phyloP scores from a whole-genome alignment of 768 basidiomycete species.

The Lyophyllum decastes region DNA sequence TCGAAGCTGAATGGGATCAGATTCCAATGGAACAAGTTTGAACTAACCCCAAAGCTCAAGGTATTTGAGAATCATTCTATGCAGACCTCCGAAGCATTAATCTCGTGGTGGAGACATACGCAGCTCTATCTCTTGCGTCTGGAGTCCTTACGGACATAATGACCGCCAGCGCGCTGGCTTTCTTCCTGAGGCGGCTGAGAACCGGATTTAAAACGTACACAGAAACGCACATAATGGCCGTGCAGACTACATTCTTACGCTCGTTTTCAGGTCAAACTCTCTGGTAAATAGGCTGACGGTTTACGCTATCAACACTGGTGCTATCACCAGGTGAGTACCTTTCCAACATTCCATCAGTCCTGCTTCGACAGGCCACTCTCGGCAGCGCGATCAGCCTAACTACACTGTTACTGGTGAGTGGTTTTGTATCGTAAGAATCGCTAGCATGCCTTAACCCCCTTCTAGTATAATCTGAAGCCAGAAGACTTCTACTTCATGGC shows the following conservation, averaged over 20 bases:
- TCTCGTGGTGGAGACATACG: conserved; percentile 38
- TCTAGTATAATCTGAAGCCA: conserved; percentile 54
- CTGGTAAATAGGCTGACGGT: conserved; percentile 56
- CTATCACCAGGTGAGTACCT: conserved; percentile 50
- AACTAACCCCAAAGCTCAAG: neutral
- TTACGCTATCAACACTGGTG: conserved; percentile 67
- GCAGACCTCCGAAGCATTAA: neutral
- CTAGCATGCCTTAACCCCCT: neutral
- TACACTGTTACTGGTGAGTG: conserved; percentile 36
- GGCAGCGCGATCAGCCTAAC: conserved; percentile 43
- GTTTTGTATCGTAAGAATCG: neutral
- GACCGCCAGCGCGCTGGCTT: conserved; percentile 54
- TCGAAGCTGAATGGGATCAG: neutral
- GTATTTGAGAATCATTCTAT: neutral
- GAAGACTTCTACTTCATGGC: conserved; percentile 56
- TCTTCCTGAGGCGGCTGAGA: conserved; percentile 53
- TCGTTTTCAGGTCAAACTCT: conserved; percentile 46
- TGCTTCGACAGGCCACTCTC: neutral
- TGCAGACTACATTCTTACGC: neutral
- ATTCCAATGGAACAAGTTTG: neutral
- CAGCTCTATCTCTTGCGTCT: conserved; percentile 46
- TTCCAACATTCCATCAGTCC: neutral
- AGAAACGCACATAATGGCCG: neutral
- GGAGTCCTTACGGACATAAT: conserved; percentile 52
- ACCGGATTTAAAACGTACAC: conserved; percentile 46